These are phyloP conservation scores for Rhodotorula mucilaginosa DNA, from an alignment of 1,284 basidiomycete genomes.

Conservation along the genomic window DNA sequence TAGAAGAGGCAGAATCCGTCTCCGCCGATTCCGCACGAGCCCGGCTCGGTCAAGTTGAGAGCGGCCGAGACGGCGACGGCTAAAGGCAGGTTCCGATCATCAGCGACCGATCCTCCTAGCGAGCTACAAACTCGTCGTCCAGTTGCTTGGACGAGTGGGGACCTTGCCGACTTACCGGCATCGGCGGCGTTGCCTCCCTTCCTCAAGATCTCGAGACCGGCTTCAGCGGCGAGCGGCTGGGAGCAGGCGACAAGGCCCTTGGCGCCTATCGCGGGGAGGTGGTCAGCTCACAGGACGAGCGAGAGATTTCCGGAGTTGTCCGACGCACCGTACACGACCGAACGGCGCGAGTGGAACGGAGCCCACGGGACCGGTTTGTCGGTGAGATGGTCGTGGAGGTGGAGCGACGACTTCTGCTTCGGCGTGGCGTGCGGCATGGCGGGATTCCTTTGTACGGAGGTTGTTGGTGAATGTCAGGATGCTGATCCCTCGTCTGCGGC, in stretches of 20 bases:
- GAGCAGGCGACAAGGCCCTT: conserved; percentile 86
- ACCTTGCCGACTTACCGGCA: conserved; percentile 37
- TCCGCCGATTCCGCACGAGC: conserved; percentile 38
- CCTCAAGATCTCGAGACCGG: conserved; percentile 80
- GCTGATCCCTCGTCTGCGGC: too few species aligned
- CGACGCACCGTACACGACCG: conserved; percentile 65
- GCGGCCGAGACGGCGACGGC: conserved; percentile 38
- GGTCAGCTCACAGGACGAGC: background rate
- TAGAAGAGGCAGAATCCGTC: conserved; percentile 56
- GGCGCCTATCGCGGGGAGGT: conserved; percentile 49
- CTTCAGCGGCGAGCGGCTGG: conserved; percentile 83
- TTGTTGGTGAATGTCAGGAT: background rate
- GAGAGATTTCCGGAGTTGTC: background rate
- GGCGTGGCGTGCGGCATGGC: background rate
- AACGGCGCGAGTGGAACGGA: conserved; percentile 68
- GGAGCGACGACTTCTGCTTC: conserved; percentile 10
- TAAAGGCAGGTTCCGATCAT: background rate
- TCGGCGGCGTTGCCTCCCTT: conserved; percentile 83
- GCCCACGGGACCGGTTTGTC: conserved; percentile 45
- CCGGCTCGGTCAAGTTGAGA: conserved; percentile 38
- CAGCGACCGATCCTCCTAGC: background rate
- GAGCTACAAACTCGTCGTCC: background rate
- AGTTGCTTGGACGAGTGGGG: background rate
- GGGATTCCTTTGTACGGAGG: background rate
- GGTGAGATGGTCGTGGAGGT: conserved; percentile 21